Base-by-base conservation (phyloP, 352 stramenopile genomes). In the Phytopythium ostracodes region DNA sequence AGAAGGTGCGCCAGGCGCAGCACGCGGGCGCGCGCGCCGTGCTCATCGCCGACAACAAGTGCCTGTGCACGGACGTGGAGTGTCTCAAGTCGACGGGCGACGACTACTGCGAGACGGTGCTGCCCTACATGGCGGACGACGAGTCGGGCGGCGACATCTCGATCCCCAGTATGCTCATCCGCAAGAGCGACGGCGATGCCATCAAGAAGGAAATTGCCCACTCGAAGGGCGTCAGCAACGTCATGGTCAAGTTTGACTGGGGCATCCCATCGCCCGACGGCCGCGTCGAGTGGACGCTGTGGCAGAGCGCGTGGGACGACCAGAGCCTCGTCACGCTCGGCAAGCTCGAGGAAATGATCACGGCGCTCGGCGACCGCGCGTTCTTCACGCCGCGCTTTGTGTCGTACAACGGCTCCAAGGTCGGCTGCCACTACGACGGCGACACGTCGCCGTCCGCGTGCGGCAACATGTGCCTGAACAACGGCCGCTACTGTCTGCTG, bases 321-420 rank as follows among this genome's bases (percentile, higher is more conserved):
- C 73, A 96, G 79, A 89, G 71, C 35, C 70, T 81, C 59, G 67
- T 61, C 47, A 92, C 82, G 47, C 62, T 99, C 59, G 85, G 88
- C 64, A 76, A 95, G 22, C 76, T 96, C 25, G 89, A 92, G 63
- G 73, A 82, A 22, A 88, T 95, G 60, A 75, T 97, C 14, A 72
- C 74, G 33, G 81, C 88, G 22, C 75, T 99, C 29, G 96, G 92
- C 25, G 76, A 92, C 59, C 83, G 93, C 54, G 94, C 96, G 17
- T 97, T 95, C 70, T 99, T 99, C 74, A 98, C 96, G 52, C 97
- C 97, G 22, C 93, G 94, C 50, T 98, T 98, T 56, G 97, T 98
- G 36, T 96, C 98, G 64, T 99, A 98, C 78, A 97, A 99, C 67
- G 97, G 96, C 31, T 86, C 94, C 15, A 90, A 87, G 56, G 89